These are phyloP conservation scores for Ogataea parapolymorpha DNA, from an alignment of 805 yeast species.

Conservation along the genomic window DNA sequence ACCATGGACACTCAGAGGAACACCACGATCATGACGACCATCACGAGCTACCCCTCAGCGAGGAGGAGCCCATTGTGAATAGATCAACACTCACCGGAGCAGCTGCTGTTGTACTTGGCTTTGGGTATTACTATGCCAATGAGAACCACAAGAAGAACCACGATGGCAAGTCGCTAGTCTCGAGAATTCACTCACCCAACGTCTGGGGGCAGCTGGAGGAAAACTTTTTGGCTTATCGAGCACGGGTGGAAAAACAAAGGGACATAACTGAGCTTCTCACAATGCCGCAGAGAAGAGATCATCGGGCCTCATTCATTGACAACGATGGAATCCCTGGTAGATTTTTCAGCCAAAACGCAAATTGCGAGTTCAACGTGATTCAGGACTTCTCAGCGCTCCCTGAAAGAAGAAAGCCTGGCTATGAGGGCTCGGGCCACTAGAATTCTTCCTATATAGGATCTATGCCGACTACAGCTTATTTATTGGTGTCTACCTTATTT, in stretches of 20 bases:
- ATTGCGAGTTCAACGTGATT: slow-evolving; percentile 27
- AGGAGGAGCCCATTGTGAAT: slow-evolving; percentile 30
- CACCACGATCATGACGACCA: slow-evolving; percentile 13
- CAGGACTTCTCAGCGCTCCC: slow-evolving; percentile 28
- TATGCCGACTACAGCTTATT: slow-evolving; percentile 16
- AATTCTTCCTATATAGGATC: no score
- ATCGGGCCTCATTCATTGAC: slow-evolving; percentile 19
- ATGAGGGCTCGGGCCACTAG: background rate
- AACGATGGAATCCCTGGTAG: slow-evolving; percentile 33
- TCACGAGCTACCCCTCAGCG: slow-evolving; percentile 24
- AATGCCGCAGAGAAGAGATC: slow-evolving; percentile 12
- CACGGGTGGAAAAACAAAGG: slow-evolving; percentile 21
- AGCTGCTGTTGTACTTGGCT: slow-evolving; percentile 27
- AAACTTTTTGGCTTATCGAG: slow-evolving; percentile 23
- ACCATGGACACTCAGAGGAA: background rate
- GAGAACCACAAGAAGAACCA: slow-evolving; percentile 48
- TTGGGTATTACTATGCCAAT: slow-evolving; percentile 46
- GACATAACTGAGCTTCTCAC: slow-evolving; percentile 22
- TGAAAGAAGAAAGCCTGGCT: slow-evolving; percentile 31
- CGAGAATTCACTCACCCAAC: slow-evolving; percentile 17
- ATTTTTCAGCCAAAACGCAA: slow-evolving; percentile 26
- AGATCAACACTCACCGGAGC: slow-evolving; percentile 22
- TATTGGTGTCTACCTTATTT: slow-evolving; percentile 3
- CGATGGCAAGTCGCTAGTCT: slow-evolving; percentile 26
- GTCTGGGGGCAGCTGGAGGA: slow-evolving; percentile 20